Conservation (phyloP, 176 grass and related monocot genomes). For the sorghum (Sorghum bicolor) region DNA sequence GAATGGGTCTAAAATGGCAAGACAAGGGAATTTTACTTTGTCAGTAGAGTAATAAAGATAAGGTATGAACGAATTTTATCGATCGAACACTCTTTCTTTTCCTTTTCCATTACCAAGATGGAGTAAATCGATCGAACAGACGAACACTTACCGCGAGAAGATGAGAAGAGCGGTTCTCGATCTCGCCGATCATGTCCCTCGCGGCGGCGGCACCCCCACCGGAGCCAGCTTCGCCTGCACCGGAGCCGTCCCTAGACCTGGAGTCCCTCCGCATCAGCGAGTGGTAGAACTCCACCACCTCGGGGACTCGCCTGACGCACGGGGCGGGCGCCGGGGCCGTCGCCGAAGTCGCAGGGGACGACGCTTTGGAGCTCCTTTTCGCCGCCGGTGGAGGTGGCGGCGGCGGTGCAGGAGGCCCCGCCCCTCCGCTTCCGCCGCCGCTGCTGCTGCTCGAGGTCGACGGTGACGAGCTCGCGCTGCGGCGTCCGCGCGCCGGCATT, state of each 20-base stretch:
- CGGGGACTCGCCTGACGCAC: conserved; percentile 70
- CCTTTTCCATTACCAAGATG: too few relatives aligned
- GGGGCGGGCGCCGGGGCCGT: conserved; percentile 15
- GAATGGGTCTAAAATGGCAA: background rate
- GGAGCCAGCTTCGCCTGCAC: background rate
- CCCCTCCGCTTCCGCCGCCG: background rate
- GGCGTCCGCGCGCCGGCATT: conserved; percentile 12
- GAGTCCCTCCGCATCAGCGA: conserved; percentile 93
- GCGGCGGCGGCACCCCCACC: conserved; percentile 38
- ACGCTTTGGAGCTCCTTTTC: background rate
- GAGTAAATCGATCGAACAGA: background rate
- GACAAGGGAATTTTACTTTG: background rate
- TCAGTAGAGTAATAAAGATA: background rate
- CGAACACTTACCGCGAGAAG: conserved; percentile 75
- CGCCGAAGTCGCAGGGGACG: background rate
- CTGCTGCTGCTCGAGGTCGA: conserved; percentile 32
- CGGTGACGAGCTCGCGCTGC: conserved; percentile 34
- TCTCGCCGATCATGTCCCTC: conserved; percentile 98
- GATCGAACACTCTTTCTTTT: conserved; percentile 24
- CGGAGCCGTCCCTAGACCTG: conserved; percentile 43
- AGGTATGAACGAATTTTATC: background rate
- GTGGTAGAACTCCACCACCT: conserved; percentile 99
- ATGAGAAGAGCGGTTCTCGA: conserved; percentile 94
- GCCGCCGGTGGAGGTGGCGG: conserved; percentile 46
- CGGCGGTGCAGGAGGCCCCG: conserved; percentile 44